Evolutionary conservation across 2,329 filamentous ascomycete genomes (phyloP), one percentile per base, ranked within the genome.

Genomic region (Cladosporium sp.): DNA sequence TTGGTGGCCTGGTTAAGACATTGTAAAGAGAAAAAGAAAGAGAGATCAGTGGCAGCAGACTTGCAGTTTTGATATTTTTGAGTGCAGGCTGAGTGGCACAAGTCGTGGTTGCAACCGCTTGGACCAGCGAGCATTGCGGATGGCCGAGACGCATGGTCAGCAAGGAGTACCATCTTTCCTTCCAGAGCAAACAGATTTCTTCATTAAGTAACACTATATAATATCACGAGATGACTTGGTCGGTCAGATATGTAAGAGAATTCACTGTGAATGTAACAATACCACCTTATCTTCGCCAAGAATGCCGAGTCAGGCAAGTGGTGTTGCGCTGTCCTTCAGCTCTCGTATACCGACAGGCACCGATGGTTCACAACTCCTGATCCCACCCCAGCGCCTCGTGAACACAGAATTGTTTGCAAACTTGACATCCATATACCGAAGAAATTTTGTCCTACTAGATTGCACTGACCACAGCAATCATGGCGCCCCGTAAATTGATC

Each of bases 1-100:
- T 93, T 89, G 90, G 89, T 85, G 87, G 89, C 87, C 91, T 87
- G 86, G 51, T 64, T 73, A 80, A 84, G 85, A 90, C 86, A 90
- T 90, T 93, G 80, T 81, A 77, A 75, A 71, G 69, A 72, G 75
- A 75, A 73, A 74, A 79, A 80, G 73, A 74, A 74, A 71, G 64
- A 61, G 52, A 59, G 50, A 58, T 53, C 56, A 52, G 28, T 37
- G 48, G 56, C 20, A 20, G 49, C 52, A 12, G 12, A 47, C 19
- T 36, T 37, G 52, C 52, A 42, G 40, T 55, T 55, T 53, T 55
- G 37, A 40, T 54, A 15, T 49, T 49, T 57, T 40, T 35, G 13
- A 19, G 17, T 15, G 24, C 35, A 40, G 17, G 39, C 19, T 37
- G 15, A 13, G 44, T 42, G 44, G 4, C 54, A 50, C 12, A 57